phyloP scores from a whole-genome alignment of 331 rosid genomes.

The Arachis monticola region DNA sequence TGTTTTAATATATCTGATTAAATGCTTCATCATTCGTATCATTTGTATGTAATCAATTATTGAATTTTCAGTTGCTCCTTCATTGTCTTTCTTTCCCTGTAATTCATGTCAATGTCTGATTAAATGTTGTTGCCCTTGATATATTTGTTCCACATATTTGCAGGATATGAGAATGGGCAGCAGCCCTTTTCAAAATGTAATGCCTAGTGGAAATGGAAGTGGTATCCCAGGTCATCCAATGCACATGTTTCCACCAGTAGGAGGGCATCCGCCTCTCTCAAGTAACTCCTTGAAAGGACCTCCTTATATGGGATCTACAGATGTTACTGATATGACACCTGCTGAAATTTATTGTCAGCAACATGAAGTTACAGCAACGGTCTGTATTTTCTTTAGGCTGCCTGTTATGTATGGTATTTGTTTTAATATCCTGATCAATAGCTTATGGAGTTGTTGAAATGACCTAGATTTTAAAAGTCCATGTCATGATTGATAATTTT shows the following conservation, averaged over 20 bases:
- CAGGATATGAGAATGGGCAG: conserved; percentile 75
- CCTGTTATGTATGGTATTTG: neutral
- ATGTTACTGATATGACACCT: conserved; percentile 69
- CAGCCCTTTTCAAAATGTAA: conserved; percentile 62
- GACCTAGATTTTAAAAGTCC: conserved; percentile 9
- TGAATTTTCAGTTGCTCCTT: neutral
- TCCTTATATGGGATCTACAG: conserved; percentile 61
- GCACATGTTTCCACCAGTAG: conserved; percentile 63
- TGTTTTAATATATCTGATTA: neutral
- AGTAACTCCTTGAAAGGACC: conserved; percentile 62
- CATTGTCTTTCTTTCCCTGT: neutral
- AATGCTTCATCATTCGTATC: conserved; percentile 9
- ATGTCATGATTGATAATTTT: neutral
- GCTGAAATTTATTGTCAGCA: conserved; percentile 85
- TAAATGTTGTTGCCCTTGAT: neutral
- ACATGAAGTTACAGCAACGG: conserved; percentile 94
- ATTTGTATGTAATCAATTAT: neutral
- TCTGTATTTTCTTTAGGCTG: conserved; percentile 43
- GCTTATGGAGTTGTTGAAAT: conserved; percentile 3
- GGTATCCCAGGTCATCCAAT: conserved; percentile 61
- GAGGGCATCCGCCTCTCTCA: conserved; percentile 66
- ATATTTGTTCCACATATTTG: conserved; percentile 34
- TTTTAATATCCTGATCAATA: conserved; percentile 33
- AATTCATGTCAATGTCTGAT: conserved; percentile 18
- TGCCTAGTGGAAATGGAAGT: conserved; percentile 65